Base-by-base conservation (phyloP, 805 yeast genomes). In the Priceomyces haplophilus region DNA sequence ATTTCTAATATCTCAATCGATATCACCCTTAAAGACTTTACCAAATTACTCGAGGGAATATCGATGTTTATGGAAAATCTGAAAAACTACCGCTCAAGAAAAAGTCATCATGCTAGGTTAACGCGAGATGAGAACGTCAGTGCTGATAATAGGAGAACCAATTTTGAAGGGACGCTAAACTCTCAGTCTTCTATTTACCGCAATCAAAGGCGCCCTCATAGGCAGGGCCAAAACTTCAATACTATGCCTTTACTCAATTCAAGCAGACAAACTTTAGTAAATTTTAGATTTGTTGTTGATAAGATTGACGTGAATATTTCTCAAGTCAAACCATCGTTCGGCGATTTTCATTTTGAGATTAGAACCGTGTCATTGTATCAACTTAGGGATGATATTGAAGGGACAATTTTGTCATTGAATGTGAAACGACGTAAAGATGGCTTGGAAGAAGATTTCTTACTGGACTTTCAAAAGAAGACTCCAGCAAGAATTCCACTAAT, bases 261-360 rank as follows among this genome's bases (percentile, higher is more conserved):
- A 52, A 43, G 39, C 40, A 59, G 61, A 8, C 51, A 58, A 6
- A 80, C 80, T 1, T 56, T 71, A 42, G 46, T 78, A 1, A 69
- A 71, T 2, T 42, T 73, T 12, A 71, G 69, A 24, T 7, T 60
- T 1, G 25, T 38, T 1, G 37, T 67, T 7, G 52, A 53, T 23
- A 52, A 48, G 34, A 29, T 60, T 2, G 44, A 49, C 2, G 29
- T 65, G 3, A 41, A 38, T 1, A 37, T 65, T 2, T 29, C 40
- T 0, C 41, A 52, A 5, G 31, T 67, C 3, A 37, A 41, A 3
- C 54, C 58, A 2, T 42, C 45, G 3, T 62, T 67, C 48, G 72
- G 71, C 2, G 55, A 56, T 23, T 37, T 65, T 13, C 40, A 37
- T 2, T 7, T 59, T 2, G 17, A 23, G 3, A 13, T 55, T 1